These are phyloP conservation scores for Helichrysum umbraculigerum DNA, from an alignment of 129 eudicot genomes.

Conservation along the genomic window DNA sequence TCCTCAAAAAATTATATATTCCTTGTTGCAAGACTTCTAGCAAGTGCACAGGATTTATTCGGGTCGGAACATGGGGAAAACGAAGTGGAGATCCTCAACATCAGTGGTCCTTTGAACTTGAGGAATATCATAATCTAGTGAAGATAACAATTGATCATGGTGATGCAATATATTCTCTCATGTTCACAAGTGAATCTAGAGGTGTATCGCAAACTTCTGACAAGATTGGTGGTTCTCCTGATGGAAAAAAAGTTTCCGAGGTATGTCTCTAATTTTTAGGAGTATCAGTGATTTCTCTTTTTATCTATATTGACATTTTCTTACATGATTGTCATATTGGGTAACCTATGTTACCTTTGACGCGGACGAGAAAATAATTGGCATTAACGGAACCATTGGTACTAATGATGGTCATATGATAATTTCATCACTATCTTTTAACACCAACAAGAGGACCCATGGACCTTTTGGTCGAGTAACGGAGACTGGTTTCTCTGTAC, in stretches of 20 bases:
- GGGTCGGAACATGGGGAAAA: background rate
- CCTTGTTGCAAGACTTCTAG: background rate
- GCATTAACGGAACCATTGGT: background rate
- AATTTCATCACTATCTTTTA: background rate
- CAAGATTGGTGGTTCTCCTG: background rate
- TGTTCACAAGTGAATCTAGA: background rate
- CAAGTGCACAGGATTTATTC: background rate
- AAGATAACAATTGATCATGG: background rate
- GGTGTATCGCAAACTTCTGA: background rate
- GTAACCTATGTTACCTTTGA: background rate
- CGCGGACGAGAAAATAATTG: background rate
- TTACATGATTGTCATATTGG: no score
- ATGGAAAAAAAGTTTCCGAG: background rate
- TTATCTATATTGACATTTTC: no score
- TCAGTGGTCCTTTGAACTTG: background rate
- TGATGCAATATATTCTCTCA: background rate
- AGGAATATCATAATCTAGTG: background rate
- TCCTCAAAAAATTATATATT: no score
- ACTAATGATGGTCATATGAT: background rate
- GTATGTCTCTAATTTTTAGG: background rate
- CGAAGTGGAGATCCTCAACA: background rate
- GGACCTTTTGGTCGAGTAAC: background rate
- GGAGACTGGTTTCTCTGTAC: background rate
- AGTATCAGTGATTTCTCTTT: no score
- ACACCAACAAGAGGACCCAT: background rate